These are phyloP conservation scores for Suillus paluster DNA, from an alignment of 768 basidiomycete species.

Conservation along the genomic window DNA sequence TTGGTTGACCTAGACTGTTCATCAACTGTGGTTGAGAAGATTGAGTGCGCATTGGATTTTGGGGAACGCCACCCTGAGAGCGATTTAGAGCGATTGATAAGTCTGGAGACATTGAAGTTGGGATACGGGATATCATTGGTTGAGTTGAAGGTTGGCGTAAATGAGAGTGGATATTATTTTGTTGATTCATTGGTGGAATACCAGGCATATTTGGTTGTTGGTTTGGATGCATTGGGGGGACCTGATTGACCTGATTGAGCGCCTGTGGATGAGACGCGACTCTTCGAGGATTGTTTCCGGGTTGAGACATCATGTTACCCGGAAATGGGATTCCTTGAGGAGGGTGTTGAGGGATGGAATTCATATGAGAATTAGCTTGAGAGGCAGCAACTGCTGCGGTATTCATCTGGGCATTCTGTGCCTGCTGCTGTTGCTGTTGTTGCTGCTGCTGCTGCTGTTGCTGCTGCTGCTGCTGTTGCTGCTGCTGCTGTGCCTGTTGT, in stretches of 20 bases:
- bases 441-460: conserved; percentile 38
- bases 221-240: conserved; percentile 40
- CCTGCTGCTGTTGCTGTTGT: conserved; percentile 42
- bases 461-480: conserved; percentile 37
- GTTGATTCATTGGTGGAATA: conserved; percentile 49
- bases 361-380: conserved; percentile 30
- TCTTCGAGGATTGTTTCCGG: conserved; percentile 49
- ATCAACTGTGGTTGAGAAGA: conserved; percentile 54
- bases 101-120: conserved; percentile 47
- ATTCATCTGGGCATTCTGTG: conserved; percentile 40
- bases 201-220: conserved; percentile 39
- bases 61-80: conserved; percentile 46
- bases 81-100: conserved; percentile 40
- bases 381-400: conserved; percentile 32
- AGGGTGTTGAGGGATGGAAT: conserved; percentile 38
- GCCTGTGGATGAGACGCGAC: conserved; percentile 60
- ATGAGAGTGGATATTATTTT: conserved; percentile 44
- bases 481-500: conserved; percentile 35
- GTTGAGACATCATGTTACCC: conserved; percentile 46
- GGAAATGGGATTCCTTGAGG: conserved; percentile 49
- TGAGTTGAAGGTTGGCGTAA: conserved; percentile 42
- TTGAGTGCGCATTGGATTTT: conserved; percentile 46
- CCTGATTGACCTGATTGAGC: conserved; percentile 45
- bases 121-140: conserved; percentile 34
- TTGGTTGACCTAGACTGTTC: conserved; percentile 44